Evolutionary conservation across 139 green algal species (phyloP).

Genomic region (Chlamydomonas sphaeroides): DNA sequence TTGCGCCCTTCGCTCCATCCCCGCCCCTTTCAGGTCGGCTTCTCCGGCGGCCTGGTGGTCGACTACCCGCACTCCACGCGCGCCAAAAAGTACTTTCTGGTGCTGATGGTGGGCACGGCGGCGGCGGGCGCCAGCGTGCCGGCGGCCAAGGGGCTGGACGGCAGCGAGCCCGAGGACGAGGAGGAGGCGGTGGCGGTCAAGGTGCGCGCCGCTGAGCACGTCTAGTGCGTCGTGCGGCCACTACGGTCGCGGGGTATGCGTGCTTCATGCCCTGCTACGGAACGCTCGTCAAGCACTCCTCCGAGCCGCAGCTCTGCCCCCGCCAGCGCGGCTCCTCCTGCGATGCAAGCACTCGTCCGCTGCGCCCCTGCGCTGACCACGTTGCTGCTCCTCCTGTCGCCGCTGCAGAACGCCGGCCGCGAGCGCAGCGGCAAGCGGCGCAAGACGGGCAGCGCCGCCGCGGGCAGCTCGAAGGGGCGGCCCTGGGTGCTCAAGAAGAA

Average conservation of each 20-base stretch:
- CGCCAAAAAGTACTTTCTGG: conserved; percentile 98
- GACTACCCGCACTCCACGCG: conserved; percentile 95
- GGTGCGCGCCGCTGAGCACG: too few species aligned
- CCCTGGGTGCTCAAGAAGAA: conserved; percentile 96
- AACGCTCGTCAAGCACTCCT: too few species aligned
- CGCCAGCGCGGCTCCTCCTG: too few species aligned
- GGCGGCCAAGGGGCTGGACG: conserved; percentile 58
- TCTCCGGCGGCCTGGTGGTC: conserved; percentile 95
- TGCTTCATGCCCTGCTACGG: too few species aligned
- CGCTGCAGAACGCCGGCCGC: conserved; percentile 14
- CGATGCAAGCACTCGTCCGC: too few species aligned
- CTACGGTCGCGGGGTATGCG: too few species aligned
- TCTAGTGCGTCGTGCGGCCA: too few species aligned
- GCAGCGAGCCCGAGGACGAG: conserved; percentile 34
- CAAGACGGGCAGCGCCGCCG: not conserved
- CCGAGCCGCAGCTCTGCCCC: too few species aligned
- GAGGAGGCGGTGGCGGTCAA: conserved; percentile 50
- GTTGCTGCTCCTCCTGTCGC: not conserved
- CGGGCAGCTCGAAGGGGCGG: conserved; percentile 57
- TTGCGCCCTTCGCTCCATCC: too few species aligned
- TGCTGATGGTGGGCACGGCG: conserved; percentile 90
- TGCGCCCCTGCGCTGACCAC: not conserved
- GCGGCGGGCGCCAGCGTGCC: conserved; percentile 56
- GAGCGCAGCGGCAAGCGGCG: conserved; percentile 38
- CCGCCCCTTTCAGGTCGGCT: conserved; percentile 74